These are phyloP conservation scores for Trypethelium eluteriae DNA, from an alignment of 495 filamentous ascomycete species.

Conservation along the genomic window DNA sequence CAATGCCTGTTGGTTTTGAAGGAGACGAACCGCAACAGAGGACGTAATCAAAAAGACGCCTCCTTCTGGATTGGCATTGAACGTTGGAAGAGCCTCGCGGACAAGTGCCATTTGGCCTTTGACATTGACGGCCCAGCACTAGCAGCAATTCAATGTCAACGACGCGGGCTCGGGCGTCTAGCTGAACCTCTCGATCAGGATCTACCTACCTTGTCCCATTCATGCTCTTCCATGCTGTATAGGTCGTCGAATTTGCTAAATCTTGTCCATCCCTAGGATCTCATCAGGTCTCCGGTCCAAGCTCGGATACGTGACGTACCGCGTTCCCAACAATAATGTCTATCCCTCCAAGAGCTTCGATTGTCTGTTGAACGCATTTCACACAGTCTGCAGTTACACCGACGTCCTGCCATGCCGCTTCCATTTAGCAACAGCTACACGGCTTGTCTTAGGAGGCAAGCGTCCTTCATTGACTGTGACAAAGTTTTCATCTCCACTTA, in stretches of 20 bases:
- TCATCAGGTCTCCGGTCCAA: background rate
- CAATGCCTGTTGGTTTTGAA: background rate
- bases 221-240: constrained; percentile 51
- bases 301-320: constrained; percentile 37
- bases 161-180: too few relatives aligned
- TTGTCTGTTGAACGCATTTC: constrained; percentile 46
- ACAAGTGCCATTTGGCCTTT: constrained; percentile 58
- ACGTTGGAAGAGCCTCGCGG: constrained; percentile 54
- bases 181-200: background rate
- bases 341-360: constrained; percentile 51
- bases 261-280: constrained; percentile 56
- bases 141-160: constrained; percentile 7
- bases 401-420: constrained; percentile 43
- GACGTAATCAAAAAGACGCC: constrained; percentile 63
- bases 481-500: constrained; percentile 31
- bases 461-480: too few relatives aligned
- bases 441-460: background rate
- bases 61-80: constrained; percentile 62
- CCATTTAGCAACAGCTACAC: background rate
- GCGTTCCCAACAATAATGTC: constrained; percentile 68
- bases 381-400: constrained; percentile 49
- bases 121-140: constrained; percentile 64
- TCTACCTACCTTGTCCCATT: constrained; percentile 59
- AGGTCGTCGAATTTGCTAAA: constrained; percentile 58
- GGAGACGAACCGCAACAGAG: constrained; percentile 45